Base-by-base conservation (phyloP, 1,139 yeast genomes). In the Candida tunisiensis region DNA sequence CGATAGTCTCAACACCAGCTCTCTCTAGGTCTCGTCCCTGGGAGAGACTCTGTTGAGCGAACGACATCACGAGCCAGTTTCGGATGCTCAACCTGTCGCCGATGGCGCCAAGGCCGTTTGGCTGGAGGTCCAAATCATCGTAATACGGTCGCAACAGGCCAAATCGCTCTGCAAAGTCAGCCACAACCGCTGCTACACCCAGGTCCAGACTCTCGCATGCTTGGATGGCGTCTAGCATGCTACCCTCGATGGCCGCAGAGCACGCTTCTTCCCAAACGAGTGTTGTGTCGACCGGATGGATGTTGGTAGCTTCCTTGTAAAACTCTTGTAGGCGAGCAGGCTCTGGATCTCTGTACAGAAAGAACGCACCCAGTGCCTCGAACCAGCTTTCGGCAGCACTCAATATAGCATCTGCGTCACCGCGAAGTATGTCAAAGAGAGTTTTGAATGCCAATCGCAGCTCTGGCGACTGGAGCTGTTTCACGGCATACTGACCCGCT, bases 181-280 rank as follows among this genome's bases (percentile, higher is more conserved):
- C 65, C 5, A 70, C 50, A 34, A 70, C 69, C 0, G 91, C 71
- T 0, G 88, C 72, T 1, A 80, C 69, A 11, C 79, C 65, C 17
- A 67, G 59, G 42, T 77, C 85, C 23, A 74, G 55, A 5, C 62
- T 53, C 43, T 77, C 78, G 16, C 79, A 49, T 3, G 67, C 60
- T 27, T 73, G 65, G 29, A 80, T 54, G 4, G 72, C 75, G 21
- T 67, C 62, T 26, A 78, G 54, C 34, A 62, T 62, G 28, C 69
- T 68, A 5, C 68, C 74, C 24, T 64, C 63, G 28, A 80, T 53
- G 8, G 75, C 57, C 36, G 74, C 65, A 12, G 65, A 46, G 39
- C 82, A 74, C 3, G 73, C 59, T n/a, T 60, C 49, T 42, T 78
- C 74, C 75, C 92, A 57, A 40, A 52, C 39, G 37, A 50, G 47